Base-by-base conservation (phyloP, 164 flowering plant species). In the Dillenia turbinata region DNA sequence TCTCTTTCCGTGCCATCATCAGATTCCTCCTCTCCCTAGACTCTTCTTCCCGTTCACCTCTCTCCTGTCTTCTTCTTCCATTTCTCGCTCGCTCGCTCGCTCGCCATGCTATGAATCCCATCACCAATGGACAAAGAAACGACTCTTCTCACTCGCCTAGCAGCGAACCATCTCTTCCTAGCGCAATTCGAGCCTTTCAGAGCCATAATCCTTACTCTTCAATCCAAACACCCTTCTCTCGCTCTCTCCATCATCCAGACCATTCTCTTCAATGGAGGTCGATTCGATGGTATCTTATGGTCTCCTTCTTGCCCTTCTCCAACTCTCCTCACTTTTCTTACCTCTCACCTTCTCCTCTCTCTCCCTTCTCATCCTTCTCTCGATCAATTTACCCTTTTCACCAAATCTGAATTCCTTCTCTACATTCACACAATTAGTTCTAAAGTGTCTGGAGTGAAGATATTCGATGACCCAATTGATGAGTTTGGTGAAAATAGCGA, bases 121-220 rank as follows among this genome's bases (percentile, higher is more conserved):
- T 19, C 71, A 54, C 4, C 47, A 48, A 85, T 83, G 91, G 92
- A 83, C 77, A 82, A 80, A 66, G 91, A 90, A 60, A 71, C 80
- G n/a, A 73, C 79, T 14, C 77, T 91, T 44, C 90, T 94, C 44
- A 78, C 86, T 33, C 81, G 85, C 61, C 81, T 86, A 17, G 72
- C 90, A 15, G 78, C 80, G 48, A 86, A 94, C 75, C 97, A 94
- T 70, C 90, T 94, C 54, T 77, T 78, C 74, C 82, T 94, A 53
- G 85, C 83, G 9, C 99, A 94, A 66, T 91, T 89, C 81, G 99
- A 94, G 67, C 81, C 96, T 8, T 79, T 94, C 40, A 78, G 97
- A 45, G 99, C 96, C 11, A 71, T 75, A 1, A 43, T 94, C 40
- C 80, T 81, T 59, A 78, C 82, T 61, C 83, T 94, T 54, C 85